Conservation (phyloP, 306 rosid species). For the Quercus cerris region DNA sequence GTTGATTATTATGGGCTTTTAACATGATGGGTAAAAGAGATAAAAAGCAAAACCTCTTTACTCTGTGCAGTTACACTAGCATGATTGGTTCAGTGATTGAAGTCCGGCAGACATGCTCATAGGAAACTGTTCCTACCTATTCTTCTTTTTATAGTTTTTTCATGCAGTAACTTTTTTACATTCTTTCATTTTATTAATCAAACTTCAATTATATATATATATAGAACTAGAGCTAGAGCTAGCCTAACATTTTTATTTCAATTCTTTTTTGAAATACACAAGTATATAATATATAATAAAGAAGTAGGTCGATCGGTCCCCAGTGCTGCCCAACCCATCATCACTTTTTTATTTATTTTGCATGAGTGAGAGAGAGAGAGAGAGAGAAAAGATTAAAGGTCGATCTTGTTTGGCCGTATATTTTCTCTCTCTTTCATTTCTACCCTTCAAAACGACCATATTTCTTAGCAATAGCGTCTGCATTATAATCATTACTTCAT, state of each 20-base stretch:
- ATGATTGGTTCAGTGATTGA: constrained; percentile 15
- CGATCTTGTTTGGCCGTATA: background rate
- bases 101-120: constrained; percentile 15
- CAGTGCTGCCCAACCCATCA: constrained; percentile 34
- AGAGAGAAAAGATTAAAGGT: background rate
- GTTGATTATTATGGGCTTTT: constrained; percentile 50
- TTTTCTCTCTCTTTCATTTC: background rate
- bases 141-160: background rate
- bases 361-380: background rate
- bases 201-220: background rate
- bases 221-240: background rate
- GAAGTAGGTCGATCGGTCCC: constrained; percentile 40
- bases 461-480: too few relatives aligned
- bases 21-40: constrained; percentile 30
- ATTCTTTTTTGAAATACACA: constrained; percentile 18
- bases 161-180: background rate
- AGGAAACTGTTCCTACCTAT: background rate
- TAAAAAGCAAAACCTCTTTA: constrained; percentile 20
- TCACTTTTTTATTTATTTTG: constrained; percentile 1
- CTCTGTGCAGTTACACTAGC: background rate
- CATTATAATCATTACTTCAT: too few relatives aligned
- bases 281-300: background rate
- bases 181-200: background rate
- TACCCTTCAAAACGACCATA: too few relatives aligned
- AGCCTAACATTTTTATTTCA: constrained; percentile 4